Percentiles rank a stretch among this genome's conserved stretches.
phyloP scores from a whole-genome alignment of 176 grass and related monocot species.

The Oryza meridionalis region DNA sequence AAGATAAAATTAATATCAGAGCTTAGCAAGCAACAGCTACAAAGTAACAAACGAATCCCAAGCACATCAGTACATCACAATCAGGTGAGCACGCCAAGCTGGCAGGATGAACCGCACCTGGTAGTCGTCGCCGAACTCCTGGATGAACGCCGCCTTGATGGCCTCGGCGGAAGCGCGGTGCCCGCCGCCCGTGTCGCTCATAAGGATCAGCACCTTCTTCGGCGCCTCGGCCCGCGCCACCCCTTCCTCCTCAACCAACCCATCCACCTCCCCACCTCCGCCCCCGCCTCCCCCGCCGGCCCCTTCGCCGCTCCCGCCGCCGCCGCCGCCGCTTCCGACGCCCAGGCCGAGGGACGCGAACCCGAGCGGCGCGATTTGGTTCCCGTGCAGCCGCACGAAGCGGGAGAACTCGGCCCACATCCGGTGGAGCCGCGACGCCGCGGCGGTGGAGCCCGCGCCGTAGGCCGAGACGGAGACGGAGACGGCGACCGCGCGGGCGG shows the following conservation, averaged over 20 bases:
- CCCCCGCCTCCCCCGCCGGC: constrained; percentile 17
- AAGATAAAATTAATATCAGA: not conserved
- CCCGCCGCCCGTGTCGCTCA: constrained; percentile 96
- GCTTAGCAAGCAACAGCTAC: not conserved
- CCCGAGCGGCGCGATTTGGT: constrained; percentile 61
- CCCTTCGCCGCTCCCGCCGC: not conserved
- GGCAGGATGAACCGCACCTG: constrained; percentile 40
- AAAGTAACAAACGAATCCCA: not conserved
- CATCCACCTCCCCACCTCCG: constrained; percentile 28
- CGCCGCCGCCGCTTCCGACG: not conserved
- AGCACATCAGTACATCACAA: not conserved
- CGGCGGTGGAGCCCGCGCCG: constrained; percentile 9
- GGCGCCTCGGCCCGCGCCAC: constrained; percentile 50
- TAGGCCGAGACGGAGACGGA: constrained; percentile 9
- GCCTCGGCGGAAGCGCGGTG: constrained; percentile 94
- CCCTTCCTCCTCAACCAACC: constrained; percentile 48
- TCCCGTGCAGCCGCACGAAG: constrained; percentile 70
- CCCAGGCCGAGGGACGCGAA: constrained; percentile 68
- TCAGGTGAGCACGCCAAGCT: not conserved
- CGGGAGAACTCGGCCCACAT: constrained; percentile 68
- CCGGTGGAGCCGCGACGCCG: constrained; percentile 38
- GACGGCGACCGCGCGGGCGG: constrained; percentile 35
- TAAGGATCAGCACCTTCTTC: constrained; percentile 92
- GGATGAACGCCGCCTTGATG: constrained; percentile 78
- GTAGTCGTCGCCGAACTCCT: constrained; percentile 90